These are phyloP conservation scores for Rhizopogon sp. DNA, from an alignment of 768 basidiomycete genomes.

Conservation along the genomic window DNA sequence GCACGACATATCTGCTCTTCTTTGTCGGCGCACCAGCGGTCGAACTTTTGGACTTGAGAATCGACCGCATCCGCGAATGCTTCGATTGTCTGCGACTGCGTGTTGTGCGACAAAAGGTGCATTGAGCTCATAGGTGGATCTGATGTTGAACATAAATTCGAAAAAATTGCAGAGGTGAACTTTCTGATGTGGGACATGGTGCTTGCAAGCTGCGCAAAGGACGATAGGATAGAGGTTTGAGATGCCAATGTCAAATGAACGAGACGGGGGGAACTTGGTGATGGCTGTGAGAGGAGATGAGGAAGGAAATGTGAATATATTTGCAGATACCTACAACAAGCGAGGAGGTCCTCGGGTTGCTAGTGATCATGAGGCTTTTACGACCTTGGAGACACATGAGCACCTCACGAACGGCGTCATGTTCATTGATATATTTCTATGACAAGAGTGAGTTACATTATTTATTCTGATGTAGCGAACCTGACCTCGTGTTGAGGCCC, in stretches of 20 bases:
- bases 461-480: not conserved
- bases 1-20: constrained; percentile 69
- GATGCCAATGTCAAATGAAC: constrained; percentile 64
- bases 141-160: constrained; percentile 16
- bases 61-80: constrained; percentile 78
- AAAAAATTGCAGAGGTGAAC: constrained; percentile 50
- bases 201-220: constrained; percentile 57
- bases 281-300: constrained; percentile 31
- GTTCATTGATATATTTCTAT: constrained; percentile 69
- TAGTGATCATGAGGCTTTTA: constrained; percentile 51
- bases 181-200: constrained; percentile 57
- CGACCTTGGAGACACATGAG: constrained; percentile 73
- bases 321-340: constrained; percentile 24
- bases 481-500: constrained; percentile 40
- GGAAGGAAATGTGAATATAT: not conserved
- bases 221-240: constrained; percentile 58
- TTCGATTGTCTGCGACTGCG: constrained; percentile 59
- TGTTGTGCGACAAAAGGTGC: constrained; percentile 19
- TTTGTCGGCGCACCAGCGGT: constrained; percentile 63
- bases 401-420: constrained; percentile 73
- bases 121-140: constrained; percentile 17
- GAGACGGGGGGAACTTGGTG: constrained; percentile 50
- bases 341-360: constrained; percentile 24
- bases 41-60: constrained; percentile 50
- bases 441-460: not conserved